A percentile compares a stretch with the other conserved stretches of the same genome.
Conservation (phyloP, 495 filamentous ascomycete species). For the Aspergillus sclerotioniger region DNA sequence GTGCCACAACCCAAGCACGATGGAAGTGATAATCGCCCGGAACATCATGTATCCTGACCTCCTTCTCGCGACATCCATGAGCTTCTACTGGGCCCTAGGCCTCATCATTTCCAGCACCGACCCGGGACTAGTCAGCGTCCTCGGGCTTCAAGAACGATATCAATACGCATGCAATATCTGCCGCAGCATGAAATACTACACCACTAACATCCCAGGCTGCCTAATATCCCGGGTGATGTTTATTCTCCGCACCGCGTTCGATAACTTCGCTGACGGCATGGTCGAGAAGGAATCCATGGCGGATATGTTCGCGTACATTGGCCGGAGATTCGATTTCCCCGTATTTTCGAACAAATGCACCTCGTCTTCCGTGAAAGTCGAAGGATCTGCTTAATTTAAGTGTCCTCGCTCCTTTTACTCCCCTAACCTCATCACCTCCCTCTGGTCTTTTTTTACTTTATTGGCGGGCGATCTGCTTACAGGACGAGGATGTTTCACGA, state of each 20-base stretch:
- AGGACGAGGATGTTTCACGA: no score
- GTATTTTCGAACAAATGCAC: conserved; percentile 26
- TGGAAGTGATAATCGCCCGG: conserved; percentile 11
- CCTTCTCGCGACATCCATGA: conserved; percentile 21
- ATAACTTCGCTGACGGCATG: conserved; percentile 26
- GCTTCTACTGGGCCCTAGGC: conserved; percentile 26
- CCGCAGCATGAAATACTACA: conserved; percentile 31
- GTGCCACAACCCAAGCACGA: conserved; percentile 18
- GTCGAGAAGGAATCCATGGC: conserved; percentile 23
- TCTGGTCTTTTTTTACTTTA: background rate
- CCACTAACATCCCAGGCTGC: conserved; percentile 22
- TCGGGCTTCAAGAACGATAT: conserved; percentile 24
- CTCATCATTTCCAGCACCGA: conserved; percentile 23
- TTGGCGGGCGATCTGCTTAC: no score
- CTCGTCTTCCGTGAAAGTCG: conserved; percentile 10
- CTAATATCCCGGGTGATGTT: conserved; percentile 31
- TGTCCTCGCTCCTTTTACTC: background rate
- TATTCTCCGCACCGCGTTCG: conserved; percentile 24
- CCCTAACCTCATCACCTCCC: background rate
- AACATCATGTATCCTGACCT: conserved; percentile 24
- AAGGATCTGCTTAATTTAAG: background rate
- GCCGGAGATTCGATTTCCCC: conserved; percentile 21
- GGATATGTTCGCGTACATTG: conserved; percentile 24
- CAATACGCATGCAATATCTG: conserved; percentile 27
- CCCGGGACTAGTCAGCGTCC: conserved; percentile 20